These are phyloP conservation scores for Epicoccum sorghinum DNA, from an alignment of 2,329 filamentous ascomycete species.

Conservation along the genomic window DNA sequence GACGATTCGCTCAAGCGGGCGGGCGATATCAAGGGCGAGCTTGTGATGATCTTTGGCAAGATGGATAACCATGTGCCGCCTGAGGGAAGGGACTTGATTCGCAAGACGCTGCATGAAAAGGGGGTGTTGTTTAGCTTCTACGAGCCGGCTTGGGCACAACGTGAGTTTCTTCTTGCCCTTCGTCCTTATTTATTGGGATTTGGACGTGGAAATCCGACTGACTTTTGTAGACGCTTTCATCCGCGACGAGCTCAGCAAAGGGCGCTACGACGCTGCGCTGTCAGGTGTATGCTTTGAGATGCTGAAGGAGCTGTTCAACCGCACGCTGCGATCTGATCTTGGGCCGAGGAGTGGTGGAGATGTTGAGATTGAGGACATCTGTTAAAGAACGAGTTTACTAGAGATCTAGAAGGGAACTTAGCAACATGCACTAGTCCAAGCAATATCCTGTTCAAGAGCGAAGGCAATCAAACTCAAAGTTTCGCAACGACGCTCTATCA, in stretches of 20 bases:
- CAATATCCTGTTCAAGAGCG: too few species aligned
- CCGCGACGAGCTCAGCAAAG: conserved; percentile 88
- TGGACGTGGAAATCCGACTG: too few species aligned
- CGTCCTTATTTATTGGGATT: too few species aligned
- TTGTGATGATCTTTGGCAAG: conserved; percentile 90
- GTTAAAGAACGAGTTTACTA: conserved; percentile 38
- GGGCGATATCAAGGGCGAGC: conserved; percentile 74
- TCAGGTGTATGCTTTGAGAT: conserved; percentile 91
- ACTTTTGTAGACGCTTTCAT: conserved; percentile 76
- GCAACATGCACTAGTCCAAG: too few species aligned
- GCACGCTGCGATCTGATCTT: conserved; percentile 78
- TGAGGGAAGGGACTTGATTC: conserved; percentile 80
- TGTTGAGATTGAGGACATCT: conserved; percentile 73
- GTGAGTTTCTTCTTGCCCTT: conserved; percentile 50
- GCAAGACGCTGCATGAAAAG: conserved; percentile 78
- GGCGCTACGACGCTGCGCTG: conserved; percentile 88
- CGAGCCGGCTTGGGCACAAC: conserved; percentile 91
- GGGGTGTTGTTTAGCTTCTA: conserved; percentile 80
- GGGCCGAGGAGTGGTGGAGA: conserved; percentile 69
- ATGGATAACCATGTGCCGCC: conserved; percentile 89
- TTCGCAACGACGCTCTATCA: too few species aligned
- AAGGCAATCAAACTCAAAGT: too few species aligned
- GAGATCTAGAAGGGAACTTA: too few species aligned
- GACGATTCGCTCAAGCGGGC: conserved; percentile 69
- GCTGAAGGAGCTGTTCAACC: conserved; percentile 81